Conservation (phyloP, 1,284 basidiomycete species). For the Austropuccinia psidii region DNA sequence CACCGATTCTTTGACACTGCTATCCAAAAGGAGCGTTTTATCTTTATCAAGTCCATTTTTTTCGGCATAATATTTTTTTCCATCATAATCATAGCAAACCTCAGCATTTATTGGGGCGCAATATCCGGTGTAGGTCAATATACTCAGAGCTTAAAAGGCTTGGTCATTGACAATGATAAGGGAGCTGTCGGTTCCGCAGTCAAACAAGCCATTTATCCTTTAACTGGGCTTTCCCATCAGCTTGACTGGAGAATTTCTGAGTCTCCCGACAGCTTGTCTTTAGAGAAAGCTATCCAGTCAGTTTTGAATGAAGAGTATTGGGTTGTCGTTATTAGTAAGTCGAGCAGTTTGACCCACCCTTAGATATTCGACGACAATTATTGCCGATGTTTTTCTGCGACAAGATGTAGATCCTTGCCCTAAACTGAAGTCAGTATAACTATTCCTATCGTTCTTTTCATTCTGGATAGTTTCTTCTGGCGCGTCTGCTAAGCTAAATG, state of each 20-base stretch:
- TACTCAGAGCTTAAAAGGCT: constrained; percentile 3
- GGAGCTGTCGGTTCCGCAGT: constrained; percentile 25
- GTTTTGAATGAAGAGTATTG: constrained; percentile 21
- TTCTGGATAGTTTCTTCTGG: constrained; percentile 9
- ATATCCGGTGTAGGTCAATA: constrained; percentile 13
- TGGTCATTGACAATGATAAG: constrained; percentile 20
- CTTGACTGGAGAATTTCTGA: constrained; percentile 9
- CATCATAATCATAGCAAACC: not conserved
- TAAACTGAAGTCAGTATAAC: not conserved
- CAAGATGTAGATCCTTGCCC: not conserved
- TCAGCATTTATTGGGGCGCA: constrained; percentile 32
- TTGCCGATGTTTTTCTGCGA: not conserved
- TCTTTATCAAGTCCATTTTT: not conserved
- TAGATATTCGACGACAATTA: not conserved
- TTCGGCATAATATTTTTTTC: not conserved
- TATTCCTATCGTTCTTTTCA: too few relatives aligned
- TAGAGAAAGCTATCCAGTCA: too few relatives aligned
- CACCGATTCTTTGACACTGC: not conserved
- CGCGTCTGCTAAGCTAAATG: not conserved
- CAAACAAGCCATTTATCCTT: not conserved
- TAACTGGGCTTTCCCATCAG: constrained; percentile 4
- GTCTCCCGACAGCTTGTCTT: not conserved
- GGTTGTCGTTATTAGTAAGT: constrained; percentile 24
- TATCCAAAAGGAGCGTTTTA: not conserved
- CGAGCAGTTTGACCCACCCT: not conserved